Evolutionary conservation across 2,329 filamentous ascomycete species (phyloP).

Genomic region (Cadophora gregata): DNA sequence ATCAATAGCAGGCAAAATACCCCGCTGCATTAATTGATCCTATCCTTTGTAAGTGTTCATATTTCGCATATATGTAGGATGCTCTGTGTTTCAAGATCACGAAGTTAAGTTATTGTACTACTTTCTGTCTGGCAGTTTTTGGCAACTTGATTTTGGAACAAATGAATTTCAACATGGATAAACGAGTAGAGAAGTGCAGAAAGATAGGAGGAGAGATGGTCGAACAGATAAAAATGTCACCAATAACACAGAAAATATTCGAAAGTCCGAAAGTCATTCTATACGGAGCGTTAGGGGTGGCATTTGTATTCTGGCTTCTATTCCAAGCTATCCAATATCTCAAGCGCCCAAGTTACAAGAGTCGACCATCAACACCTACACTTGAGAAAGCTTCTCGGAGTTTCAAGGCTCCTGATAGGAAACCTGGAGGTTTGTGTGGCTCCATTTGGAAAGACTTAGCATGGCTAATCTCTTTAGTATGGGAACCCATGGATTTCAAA

Average conservation of each 20-base stretch:
- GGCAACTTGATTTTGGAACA: too few relatives aligned
- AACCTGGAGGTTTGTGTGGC: slow-evolving; percentile 41
- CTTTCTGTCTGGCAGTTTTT: slow-evolving; percentile 1
- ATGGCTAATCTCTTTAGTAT: slow-evolving; percentile 38
- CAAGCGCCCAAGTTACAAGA: slow-evolving; percentile 32
- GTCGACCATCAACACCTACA: slow-evolving; percentile 39
- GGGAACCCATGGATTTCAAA: slow-evolving; percentile 43
- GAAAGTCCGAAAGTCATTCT: slow-evolving; percentile 32
- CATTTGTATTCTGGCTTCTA: slow-evolving; percentile 36
- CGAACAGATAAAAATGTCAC: slow-evolving; percentile 21
- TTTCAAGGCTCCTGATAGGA: slow-evolving; percentile 40
- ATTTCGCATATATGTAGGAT: slow-evolving; percentile 26
- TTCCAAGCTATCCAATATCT: slow-evolving; percentile 31
- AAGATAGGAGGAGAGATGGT: slow-evolving; percentile 23
- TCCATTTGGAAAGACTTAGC: neutral
- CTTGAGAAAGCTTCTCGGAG: slow-evolving; percentile 40
- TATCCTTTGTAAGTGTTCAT: slow-evolving; percentile 24
- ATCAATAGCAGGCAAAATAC: slow-evolving; percentile 29
- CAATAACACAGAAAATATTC: slow-evolving; percentile 23
- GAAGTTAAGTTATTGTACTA: slow-evolving; percentile 9
- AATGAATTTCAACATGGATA: slow-evolving; percentile 27
- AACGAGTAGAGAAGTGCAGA: slow-evolving; percentile 25
- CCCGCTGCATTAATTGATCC: slow-evolving; percentile 24
- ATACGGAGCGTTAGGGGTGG: slow-evolving; percentile 31
- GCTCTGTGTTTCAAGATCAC: slow-evolving; percentile 18